A percentile compares a stretch with the other conserved stretches of the same genome.
Evolutionary conservation across 2,329 filamentous ascomycete genomes (phyloP).

Genomic region (Neobulgaria alba): DNA sequence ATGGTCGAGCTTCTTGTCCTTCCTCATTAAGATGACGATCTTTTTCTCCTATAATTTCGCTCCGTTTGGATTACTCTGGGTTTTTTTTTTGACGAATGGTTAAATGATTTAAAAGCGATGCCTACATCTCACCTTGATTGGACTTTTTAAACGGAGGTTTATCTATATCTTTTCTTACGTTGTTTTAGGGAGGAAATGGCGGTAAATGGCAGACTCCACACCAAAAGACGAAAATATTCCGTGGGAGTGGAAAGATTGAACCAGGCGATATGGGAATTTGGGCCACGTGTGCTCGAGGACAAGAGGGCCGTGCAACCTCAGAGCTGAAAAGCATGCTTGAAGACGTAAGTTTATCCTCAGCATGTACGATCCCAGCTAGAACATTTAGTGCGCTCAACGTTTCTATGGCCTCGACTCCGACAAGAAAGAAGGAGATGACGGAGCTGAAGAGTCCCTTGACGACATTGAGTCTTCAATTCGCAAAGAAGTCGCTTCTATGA

Average conservation of each 20-base stretch:
- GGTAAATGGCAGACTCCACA: conserved; percentile 56
- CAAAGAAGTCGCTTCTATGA: conserved; percentile 61
- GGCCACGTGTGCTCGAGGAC: conserved; percentile 66
- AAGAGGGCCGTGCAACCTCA: conserved; percentile 59
- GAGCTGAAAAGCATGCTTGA: conserved; percentile 61
- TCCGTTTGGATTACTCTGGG: too few relatives aligned
- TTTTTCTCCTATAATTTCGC: too few relatives aligned
- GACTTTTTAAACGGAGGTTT: too few relatives aligned
- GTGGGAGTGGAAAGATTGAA: conserved; percentile 43
- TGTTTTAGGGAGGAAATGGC: conserved; percentile 40
- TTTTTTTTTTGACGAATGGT: too few relatives aligned
- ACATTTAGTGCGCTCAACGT: conserved; percentile 53
- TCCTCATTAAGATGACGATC: too few relatives aligned
- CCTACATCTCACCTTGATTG: neutral
- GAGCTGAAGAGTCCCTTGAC: conserved; percentile 37
- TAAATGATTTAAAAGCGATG: too few relatives aligned
- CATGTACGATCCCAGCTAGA: neutral
- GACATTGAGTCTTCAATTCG: conserved; percentile 68
- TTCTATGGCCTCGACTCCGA: conserved; percentile 40
- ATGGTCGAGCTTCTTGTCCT: too few relatives aligned
- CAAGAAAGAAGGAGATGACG: conserved; percentile 29
- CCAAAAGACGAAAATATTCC: conserved; percentile 42
- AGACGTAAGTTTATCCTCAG: conserved; percentile 39
- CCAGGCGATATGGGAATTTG: conserved; percentile 67
- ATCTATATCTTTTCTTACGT: too few relatives aligned